phyloP scores from a whole-genome alignment of 306 rosid genomes.

The Myrica gale region DNA sequence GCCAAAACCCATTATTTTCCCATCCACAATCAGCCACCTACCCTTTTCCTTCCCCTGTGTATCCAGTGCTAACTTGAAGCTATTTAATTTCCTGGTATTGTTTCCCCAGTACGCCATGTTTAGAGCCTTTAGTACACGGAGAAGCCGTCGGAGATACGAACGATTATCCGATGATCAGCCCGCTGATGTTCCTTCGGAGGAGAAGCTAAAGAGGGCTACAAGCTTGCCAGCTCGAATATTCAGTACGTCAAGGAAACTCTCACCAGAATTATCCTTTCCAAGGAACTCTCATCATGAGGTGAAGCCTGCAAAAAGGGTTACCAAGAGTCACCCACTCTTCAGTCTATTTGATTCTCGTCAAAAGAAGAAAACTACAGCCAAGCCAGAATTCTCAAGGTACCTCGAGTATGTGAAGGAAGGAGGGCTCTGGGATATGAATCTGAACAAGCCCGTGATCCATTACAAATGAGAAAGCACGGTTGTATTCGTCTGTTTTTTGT shows the following conservation, averaged over 20 bases:
- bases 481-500: not conserved
- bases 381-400: slow-evolving; percentile 58
- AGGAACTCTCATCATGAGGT: slow-evolving; percentile 30
- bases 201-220: slow-evolving; percentile 47
- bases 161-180: slow-evolving; percentile 42
- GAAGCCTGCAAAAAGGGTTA: slow-evolving; percentile 46
- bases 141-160: slow-evolving; percentile 46
- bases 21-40: slow-evolving; percentile 22
- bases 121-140: slow-evolving; percentile 43
- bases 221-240: slow-evolving; percentile 40
- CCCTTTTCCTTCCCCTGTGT: slow-evolving; percentile 22
- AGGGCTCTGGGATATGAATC: slow-evolving; percentile 55
- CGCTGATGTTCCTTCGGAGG: slow-evolving; percentile 25
- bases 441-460: slow-evolving; percentile 54
- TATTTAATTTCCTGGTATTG: not conserved
- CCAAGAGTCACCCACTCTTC: slow-evolving; percentile 47
- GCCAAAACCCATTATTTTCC: not conserved
- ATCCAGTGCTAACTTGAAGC: not conserved
- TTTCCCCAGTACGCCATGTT: slow-evolving; percentile 37
- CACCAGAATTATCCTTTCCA: slow-evolving; percentile 23
- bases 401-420: slow-evolving; percentile 67
- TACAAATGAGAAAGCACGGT: slow-evolving; percentile 33
- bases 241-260: slow-evolving; percentile 10
- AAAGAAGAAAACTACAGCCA: slow-evolving; percentile 58
- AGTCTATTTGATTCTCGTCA: slow-evolving; percentile 39